Evolutionary conservation across 73 alveolate genomes (phyloP), one percentile per base, ranked within the genome.

Genomic region (Paramecium octaurelia): DNA sequence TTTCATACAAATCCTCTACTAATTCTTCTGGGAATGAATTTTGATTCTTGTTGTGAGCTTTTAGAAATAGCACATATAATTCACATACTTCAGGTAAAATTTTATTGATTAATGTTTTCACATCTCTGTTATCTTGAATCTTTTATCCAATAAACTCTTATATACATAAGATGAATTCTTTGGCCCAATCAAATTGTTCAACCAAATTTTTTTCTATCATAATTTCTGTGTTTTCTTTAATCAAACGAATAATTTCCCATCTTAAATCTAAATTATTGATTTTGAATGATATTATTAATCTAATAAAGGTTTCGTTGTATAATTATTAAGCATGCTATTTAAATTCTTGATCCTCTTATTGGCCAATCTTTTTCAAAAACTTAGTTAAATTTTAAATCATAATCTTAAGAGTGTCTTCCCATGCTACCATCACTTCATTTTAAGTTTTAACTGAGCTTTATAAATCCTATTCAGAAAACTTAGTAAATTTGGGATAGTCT

Each of bases 371-470:
- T 23, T 80, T 80, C n/a, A 80, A 24, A 18, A 80, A 21, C 46
- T 80, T 80, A 20, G 75, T 44, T 46, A 80, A 80, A 80, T 80
- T 80, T 80, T 80, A 80, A 24, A 80, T 80, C 91, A 80, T 80
- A 9, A 80, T 40, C 18, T 48, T 42, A 6, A 80, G 31, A 23
- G 91, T 44, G 8, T 80, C 91, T 80, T 80, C 91, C 91, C 91
- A 80, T n/a, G 91, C 91, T 80, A 64, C 23, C 6, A 34, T 80
- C 0, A 27, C 18, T n/a, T 44, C 76, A 42, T 40, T 20, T 80
- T n/a, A 44, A 18, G 75, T 8, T 36, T 73, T 36, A 1, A 18
- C 21, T 14, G 57, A 12, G 35, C 6, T 73, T 73, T 73, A 73
- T 4, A 73, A 44, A 23, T 80, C 91, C 1, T 42, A 9, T 44